Evolutionary conservation across 2,329 filamentous ascomycete species (phyloP), one percentile per base, ranked within the genome.

Genomic region (Periconia digitata): DNA sequence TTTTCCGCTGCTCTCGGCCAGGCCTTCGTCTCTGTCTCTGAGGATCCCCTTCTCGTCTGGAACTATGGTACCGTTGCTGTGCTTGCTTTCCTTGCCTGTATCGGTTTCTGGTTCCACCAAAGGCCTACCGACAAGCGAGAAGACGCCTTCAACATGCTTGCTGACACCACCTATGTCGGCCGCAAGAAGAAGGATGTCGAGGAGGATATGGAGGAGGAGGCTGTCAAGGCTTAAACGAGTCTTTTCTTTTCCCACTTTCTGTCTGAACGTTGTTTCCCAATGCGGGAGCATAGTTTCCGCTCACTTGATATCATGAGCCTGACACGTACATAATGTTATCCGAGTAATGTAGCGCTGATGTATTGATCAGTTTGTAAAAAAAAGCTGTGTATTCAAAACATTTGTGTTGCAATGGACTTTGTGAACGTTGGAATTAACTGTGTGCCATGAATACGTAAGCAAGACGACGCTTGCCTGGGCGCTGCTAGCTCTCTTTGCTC

Each of bases 1-100:
- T 77, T 91, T 56, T 83, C 84, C 1, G 78, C 84, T 23, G 86
- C 87, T 29, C 73, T 91, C 42, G 85, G 85, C n/a, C 83, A 89
- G 73, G 85, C 85, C 1, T 79, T 88, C 34, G 80, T 82, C 7
- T 74, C 80, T 0, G 73, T 89, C 1, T 80, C 81, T 0, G 76
- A 74, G 6, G 85, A 89, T 63, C 86, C 86, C 2, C 70, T 86
- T 20, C 74, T 89, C 34, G 79, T 86, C 3, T 89, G 85, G 85
- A 89, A 90, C 73, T 91, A 91, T 70, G 79, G 76, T 8, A 67
- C 77, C 16, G 79, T 87, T 16, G 83, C 85, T 6, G 72, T 83
- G 48, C 74, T 90, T 43, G 80, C 86, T 0, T 78, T 83, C 32
- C 43, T 85, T 7, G 87, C 85, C 29, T 85, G 84, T 20, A 52